Evolutionary conservation across 1,139 yeast species (phyloP).

Genomic region (Kurtzmaniella natalensis): DNA sequence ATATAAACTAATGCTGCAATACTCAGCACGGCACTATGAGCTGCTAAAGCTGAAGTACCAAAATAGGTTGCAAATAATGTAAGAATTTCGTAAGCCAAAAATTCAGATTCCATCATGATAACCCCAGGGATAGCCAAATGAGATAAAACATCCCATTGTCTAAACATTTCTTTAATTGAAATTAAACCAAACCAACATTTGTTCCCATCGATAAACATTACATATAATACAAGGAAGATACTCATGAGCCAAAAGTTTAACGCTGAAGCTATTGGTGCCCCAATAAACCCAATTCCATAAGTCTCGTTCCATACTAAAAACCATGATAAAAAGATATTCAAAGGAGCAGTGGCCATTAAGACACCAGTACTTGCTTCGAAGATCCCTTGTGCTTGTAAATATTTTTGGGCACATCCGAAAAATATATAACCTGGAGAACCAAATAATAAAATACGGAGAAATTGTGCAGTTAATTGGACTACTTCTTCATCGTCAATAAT

Average conservation of each 20-base stretch:
- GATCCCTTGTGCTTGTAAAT: slow-evolving; percentile 86
- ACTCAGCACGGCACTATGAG: slow-evolving; percentile 83
- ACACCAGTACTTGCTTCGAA: slow-evolving; percentile 88
- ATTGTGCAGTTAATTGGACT: slow-evolving; percentile 57
- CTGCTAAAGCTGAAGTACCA: slow-evolving; percentile 81
- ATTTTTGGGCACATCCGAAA: slow-evolving; percentile 80
- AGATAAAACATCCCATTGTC: slow-evolving; percentile 58
- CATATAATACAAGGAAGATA: slow-evolving; percentile 49
- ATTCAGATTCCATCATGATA: slow-evolving; percentile 71
- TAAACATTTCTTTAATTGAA: slow-evolving; percentile 41
- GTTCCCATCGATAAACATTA: slow-evolving; percentile 55
- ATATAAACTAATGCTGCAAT: slow-evolving; percentile 77
- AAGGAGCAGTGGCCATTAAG: slow-evolving; percentile 72
- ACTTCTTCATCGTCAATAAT: slow-evolving; percentile 61
- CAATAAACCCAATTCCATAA: slow-evolving; percentile 61
- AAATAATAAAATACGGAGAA: slow-evolving; percentile 57
- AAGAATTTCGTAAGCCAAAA: slow-evolving; percentile 67
- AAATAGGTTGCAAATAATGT: slow-evolving; percentile 72
- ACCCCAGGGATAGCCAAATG: slow-evolving; percentile 69
- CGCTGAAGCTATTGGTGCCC: slow-evolving; percentile 71
- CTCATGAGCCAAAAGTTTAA: slow-evolving; percentile 71
- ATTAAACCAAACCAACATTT: slow-evolving; percentile 68
- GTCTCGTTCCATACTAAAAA: slow-evolving; percentile 69
- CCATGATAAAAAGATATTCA: slow-evolving; percentile 69
- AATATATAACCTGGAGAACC: slow-evolving; percentile 86